Percentiles rank a stretch among this genome's conserved stretches.
These are phyloP conservation scores for Pyrenochaeta sp. DNA, from an alignment of 2,329 filamentous ascomycete genomes.

Conservation along the genomic window DNA sequence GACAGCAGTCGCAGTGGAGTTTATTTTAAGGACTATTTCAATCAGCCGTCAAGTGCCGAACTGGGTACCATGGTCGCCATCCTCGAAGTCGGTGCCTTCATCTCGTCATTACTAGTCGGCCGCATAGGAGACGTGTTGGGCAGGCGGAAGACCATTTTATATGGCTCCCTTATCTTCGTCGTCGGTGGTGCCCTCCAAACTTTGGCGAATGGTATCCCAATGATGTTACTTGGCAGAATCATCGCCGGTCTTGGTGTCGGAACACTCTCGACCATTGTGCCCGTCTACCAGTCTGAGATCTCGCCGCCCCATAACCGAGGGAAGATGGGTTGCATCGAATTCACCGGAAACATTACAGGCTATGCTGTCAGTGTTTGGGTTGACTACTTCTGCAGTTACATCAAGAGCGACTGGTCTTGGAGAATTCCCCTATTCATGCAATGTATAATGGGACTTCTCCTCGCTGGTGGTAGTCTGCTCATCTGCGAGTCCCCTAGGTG, in stretches of 20 bases:
- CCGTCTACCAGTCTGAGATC: conserved; percentile 64
- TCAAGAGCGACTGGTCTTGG: conserved; percentile 87
- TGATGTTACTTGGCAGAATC: conserved; percentile 73
- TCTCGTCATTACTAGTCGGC: conserved; percentile 86
- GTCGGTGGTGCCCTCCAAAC: conserved; percentile 86
- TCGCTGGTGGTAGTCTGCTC: conserved; percentile 85
- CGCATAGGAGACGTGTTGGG: conserved; percentile 92
- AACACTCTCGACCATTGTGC: conserved; percentile 61
- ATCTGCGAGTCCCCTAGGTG: conserved; percentile 97
- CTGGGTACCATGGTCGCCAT: conserved; percentile 98
- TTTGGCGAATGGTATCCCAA: conserved; percentile 80
- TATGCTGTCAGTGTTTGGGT: conserved; percentile 98
- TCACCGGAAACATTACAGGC: conserved; percentile 94
- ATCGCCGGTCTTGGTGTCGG: conserved; percentile 62
- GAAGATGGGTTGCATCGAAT: conserved; percentile 96
- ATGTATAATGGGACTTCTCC: conserved; percentile 88
- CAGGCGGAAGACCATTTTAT: conserved; percentile 87
- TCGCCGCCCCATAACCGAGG: conserved; percentile 96
- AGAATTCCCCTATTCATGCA: conserved; percentile 89
- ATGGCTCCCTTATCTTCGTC: conserved; percentile 89
- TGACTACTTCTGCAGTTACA: conserved; percentile 95
- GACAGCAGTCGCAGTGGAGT: conserved; percentile 68
- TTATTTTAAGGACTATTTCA: conserved; percentile 91
- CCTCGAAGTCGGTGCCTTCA: conserved; percentile 90
- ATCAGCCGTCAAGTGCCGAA: conserved; percentile 84